These are phyloP conservation scores for Sporothrix schenckii DNA, from an alignment of 2,329 filamentous ascomycete species.

Conservation along the genomic window DNA sequence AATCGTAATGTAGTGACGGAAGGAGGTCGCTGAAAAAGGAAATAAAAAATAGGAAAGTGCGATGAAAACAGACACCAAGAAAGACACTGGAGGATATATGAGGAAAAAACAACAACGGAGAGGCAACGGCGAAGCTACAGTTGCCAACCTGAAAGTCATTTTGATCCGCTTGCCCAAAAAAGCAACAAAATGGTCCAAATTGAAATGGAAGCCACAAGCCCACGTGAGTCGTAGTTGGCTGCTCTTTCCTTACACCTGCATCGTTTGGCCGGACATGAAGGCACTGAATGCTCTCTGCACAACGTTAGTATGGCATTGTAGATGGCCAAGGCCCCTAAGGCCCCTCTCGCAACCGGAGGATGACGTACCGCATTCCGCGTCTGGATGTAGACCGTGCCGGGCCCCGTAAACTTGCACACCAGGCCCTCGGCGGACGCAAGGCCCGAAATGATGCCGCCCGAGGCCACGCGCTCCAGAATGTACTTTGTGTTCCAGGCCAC, in stretches of 20 bases:
- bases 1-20: no score
- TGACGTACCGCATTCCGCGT: constrained; percentile 76
- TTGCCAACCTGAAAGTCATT: background rate
- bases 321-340: no score
- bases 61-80: background rate
- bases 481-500: constrained; percentile 98
- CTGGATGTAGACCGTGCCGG: constrained; percentile 89
- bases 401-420: constrained; percentile 91
- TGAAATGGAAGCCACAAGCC: background rate
- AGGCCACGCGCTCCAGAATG: constrained; percentile 83
- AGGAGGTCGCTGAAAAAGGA: background rate
- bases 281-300: constrained; percentile 55
- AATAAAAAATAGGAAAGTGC: background rate
- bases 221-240: background rate
- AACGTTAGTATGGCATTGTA: background rate
- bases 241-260: constrained; percentile 36
- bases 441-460: constrained; percentile 89
- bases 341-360: background rate
- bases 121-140: constrained; percentile 3
- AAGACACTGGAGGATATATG: background rate
- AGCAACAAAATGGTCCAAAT: background rate
- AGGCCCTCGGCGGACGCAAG: constrained; percentile 81
- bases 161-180: background rate
- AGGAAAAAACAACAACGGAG: background rate
- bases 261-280: constrained; percentile 55